phyloP scores from a whole-genome alignment of 305 asterid genomes.

The Vinca major region DNA sequence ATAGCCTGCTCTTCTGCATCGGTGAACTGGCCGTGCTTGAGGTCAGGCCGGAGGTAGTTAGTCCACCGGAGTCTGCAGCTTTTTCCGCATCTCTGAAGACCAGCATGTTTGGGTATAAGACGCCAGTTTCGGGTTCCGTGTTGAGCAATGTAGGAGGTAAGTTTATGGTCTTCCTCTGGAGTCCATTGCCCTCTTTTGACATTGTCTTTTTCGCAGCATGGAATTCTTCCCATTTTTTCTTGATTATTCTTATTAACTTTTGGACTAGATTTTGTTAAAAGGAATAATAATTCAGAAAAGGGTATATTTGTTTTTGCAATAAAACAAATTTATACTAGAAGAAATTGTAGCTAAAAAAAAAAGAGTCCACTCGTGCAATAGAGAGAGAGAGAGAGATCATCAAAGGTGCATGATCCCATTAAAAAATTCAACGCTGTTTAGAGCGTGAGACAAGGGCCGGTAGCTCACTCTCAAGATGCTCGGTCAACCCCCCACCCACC shows the following conservation, averaged over 20 bases:
- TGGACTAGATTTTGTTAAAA: too few relatives aligned
- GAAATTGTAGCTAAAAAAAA: not conserved
- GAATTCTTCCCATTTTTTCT: conserved; percentile 68
- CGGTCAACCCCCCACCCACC: conserved; percentile 60
- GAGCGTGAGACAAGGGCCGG: conserved; percentile 89
- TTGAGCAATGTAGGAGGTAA: conserved; percentile 88
- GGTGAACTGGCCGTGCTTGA: conserved; percentile 80
- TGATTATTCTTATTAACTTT: not conserved
- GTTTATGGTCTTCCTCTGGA: conserved; percentile 94
- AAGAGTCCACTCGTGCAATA: conserved; percentile 6
- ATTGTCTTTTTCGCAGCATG: conserved; percentile 87
- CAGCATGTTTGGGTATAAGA: conserved; percentile 92
- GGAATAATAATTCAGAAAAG: not conserved
- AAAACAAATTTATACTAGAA: conserved; percentile 28
- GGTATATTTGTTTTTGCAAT: not conserved
- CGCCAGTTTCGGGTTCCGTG: conserved; percentile 98
- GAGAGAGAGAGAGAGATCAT: conserved; percentile 23
- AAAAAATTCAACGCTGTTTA: conserved; percentile 83
- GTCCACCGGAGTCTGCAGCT: conserved; percentile 87
- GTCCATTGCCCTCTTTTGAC: conserved; percentile 98
- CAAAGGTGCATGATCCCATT: conserved; percentile 70
- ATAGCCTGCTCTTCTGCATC: conserved; percentile 74
- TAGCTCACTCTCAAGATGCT: conserved; percentile 86
- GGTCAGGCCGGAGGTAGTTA: conserved; percentile 85
- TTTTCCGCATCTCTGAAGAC: conserved; percentile 85